Conservation (phyloP, 192 early-diverging fungal species). For the Coemansia sp. region DNA sequence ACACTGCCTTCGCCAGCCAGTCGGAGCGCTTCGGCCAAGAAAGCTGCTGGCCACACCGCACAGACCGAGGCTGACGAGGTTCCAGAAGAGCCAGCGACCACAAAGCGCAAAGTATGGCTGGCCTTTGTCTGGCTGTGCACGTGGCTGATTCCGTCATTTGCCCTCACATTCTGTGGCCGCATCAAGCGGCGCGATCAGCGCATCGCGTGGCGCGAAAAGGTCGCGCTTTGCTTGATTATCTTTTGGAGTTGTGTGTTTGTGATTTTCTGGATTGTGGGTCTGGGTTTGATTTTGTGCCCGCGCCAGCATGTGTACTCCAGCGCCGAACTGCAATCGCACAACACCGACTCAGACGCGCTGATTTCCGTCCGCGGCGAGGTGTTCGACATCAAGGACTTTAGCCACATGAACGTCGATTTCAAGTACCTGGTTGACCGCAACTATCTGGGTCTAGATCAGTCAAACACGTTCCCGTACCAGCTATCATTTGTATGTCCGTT, state of each 20-base stretch:
- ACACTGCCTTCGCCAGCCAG: slow-evolving; percentile 15
- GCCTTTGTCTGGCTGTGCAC: slow-evolving; percentile 49
- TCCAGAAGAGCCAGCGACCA: slow-evolving; percentile 57
- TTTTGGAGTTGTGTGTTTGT: slow-evolving; percentile 73
- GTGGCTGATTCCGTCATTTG: slow-evolving; percentile 69
- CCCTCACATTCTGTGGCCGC: slow-evolving; percentile 67
- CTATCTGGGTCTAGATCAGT: slow-evolving; percentile 69
- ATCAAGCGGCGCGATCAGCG: slow-evolving; percentile 79
- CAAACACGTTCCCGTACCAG: slow-evolving; percentile 70
- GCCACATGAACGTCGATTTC: slow-evolving; percentile 53
- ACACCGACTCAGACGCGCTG: slow-evolving; percentile 59
- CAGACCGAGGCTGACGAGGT: slow-evolving; percentile 55
- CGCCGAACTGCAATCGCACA: slow-evolving; percentile 62
- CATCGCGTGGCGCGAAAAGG: slow-evolving; percentile 97
- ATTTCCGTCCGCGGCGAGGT: slow-evolving; percentile 78
- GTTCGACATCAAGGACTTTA: slow-evolving; percentile 72
- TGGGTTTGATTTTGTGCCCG: slow-evolving; percentile 76
- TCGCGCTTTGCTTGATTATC: slow-evolving; percentile 86
- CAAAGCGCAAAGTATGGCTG: slow-evolving; percentile 51
- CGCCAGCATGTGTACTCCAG: slow-evolving; percentile 70
- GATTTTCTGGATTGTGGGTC: slow-evolving; percentile 80
- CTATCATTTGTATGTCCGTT: slow-evolving; percentile 61
- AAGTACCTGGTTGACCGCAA: slow-evolving; percentile 50
- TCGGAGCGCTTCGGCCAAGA: slow-evolving; percentile 23
- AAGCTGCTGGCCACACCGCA: slow-evolving; percentile 15